Conservation (phyloP, 2,329 filamentous ascomycete species). For the Cladosporium austrohemisphaericum region DNA sequence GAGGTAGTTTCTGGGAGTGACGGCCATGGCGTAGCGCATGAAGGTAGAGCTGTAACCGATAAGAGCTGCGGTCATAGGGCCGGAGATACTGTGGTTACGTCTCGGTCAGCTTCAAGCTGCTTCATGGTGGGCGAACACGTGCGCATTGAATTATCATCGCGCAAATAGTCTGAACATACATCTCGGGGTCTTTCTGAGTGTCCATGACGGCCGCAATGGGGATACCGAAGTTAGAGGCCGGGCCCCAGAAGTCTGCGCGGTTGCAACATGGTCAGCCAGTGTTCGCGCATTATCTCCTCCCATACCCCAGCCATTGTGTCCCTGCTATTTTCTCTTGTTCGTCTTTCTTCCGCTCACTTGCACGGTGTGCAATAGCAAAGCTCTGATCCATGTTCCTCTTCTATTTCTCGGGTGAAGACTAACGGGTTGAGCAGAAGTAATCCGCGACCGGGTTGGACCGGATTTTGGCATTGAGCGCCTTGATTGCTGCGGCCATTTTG, state of each 20-base stretch:
- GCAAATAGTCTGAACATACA: conserved; percentile 35
- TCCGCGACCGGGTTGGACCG: conserved; percentile 48
- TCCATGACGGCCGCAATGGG: conserved; percentile 53
- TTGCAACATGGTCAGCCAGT: conserved; percentile 37
- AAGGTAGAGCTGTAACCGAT: conserved; percentile 60
- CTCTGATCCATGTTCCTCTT: conserved; percentile 10
- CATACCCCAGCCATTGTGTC: neutral
- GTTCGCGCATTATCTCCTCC: neutral
- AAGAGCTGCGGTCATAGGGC: conserved; percentile 60
- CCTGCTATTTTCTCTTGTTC: neutral
- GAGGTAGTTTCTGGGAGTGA: conserved; percentile 62
- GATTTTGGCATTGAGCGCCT: conserved; percentile 52
- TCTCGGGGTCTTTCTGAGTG: conserved; percentile 51
- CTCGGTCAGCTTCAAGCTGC: conserved; percentile 6
- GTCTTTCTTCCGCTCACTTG: neutral
- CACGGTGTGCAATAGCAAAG: too few species aligned
- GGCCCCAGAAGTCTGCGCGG: conserved; percentile 49
- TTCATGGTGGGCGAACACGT: neutral
- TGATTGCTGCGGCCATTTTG: conserved; percentile 51
- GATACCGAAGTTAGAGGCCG: conserved; percentile 52
- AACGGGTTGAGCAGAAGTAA: conserved; percentile 54
- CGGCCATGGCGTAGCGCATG: conserved; percentile 64
- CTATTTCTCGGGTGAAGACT: conserved; percentile 28
- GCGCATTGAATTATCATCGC: neutral
- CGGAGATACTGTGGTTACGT: conserved; percentile 54